phyloP scores from a whole-genome alignment of 495 filamentous ascomycete genomes.

The Aspergillus sparsus region DNA sequence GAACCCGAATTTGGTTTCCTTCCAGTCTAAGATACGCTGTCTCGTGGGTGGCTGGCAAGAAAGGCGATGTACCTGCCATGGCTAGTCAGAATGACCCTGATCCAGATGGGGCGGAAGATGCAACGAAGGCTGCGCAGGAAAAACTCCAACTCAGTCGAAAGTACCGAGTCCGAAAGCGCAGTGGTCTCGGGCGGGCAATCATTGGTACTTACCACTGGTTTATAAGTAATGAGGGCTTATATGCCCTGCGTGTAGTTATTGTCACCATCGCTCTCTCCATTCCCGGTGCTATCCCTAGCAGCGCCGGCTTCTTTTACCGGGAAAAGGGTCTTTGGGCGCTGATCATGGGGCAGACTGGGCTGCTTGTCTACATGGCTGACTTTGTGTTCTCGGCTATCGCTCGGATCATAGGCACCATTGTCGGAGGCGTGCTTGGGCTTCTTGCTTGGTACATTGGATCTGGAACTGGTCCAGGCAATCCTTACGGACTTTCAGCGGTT shows the following conservation, averaged over 20 bases:
- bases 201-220: constrained; percentile 32
- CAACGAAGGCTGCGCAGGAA: constrained; percentile 24
- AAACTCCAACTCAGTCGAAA: constrained; percentile 25
- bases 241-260: constrained; percentile 40
- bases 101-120: constrained; percentile 22
- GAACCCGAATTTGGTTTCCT: constrained; percentile 23
- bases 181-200: constrained; percentile 20
- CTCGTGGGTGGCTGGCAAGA: constrained; percentile 22
- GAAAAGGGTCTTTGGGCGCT: constrained; percentile 50
- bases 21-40: constrained; percentile 21
- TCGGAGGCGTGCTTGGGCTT: constrained; percentile 43
- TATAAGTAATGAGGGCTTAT: constrained; percentile 35
- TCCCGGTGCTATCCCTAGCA: constrained; percentile 38
- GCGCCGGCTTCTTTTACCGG: constrained; percentile 47
- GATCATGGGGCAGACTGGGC: constrained; percentile 48
- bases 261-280: constrained; percentile 46
- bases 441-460: constrained; percentile 52
- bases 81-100: constrained; percentile 17
- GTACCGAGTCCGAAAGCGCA: constrained; percentile 21
- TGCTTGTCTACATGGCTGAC: constrained; percentile 49
- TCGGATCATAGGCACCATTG: constrained; percentile 37
- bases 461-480: constrained; percentile 42
- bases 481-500: constrained; percentile 42
- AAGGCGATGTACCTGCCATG: constrained; percentile 23
- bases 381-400: constrained; percentile 42